phyloP scores from a whole-genome alignment of 2,329 filamentous ascomycete species.

The Pseudogymnoascus verrucosus region DNA sequence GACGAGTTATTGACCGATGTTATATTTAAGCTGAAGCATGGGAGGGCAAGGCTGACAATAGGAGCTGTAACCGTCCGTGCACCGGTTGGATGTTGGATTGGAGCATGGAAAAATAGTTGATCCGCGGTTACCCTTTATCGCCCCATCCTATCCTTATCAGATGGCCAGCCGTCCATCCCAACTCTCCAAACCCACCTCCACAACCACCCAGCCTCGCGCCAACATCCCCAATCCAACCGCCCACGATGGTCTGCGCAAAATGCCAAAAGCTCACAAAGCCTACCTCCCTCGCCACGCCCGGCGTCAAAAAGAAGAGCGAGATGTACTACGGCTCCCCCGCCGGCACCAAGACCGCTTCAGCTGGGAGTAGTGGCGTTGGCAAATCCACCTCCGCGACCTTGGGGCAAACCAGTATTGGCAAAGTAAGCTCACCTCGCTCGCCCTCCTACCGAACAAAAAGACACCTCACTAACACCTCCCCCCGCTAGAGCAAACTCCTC shows the following conservation, averaged over 20 bases:
- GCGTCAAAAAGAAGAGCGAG: conserved; percentile 59
- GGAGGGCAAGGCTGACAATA: background rate
- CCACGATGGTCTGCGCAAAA: conserved; percentile 54
- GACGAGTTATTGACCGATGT: background rate
- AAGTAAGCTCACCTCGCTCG: conserved; percentile 34
- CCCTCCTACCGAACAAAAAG: background rate
- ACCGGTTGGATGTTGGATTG: background rate
- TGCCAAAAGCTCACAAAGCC: conserved; percentile 53
- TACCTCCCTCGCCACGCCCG: conserved; percentile 54
- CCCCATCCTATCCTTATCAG: background rate
- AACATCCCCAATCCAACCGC: background rate
- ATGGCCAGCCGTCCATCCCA: background rate
- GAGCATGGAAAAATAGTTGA: background rate
- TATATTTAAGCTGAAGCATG: background rate
- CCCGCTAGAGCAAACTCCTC: conserved; percentile 51
- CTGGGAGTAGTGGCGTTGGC: conserved; percentile 31
- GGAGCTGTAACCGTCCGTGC: background rate
- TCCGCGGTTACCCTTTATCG: background rate
- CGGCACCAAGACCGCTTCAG: conserved; percentile 25
- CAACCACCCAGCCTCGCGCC: background rate
- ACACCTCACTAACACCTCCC: background rate
- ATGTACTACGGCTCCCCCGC: conserved; percentile 55
- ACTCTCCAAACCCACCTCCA: background rate
- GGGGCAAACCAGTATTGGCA: conserved; percentile 50
- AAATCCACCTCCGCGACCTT: conserved; percentile 42